These are phyloP conservation scores for Solanum appendiculatum DNA, from an alignment of 257 asterid species.

Conservation along the genomic window DNA sequence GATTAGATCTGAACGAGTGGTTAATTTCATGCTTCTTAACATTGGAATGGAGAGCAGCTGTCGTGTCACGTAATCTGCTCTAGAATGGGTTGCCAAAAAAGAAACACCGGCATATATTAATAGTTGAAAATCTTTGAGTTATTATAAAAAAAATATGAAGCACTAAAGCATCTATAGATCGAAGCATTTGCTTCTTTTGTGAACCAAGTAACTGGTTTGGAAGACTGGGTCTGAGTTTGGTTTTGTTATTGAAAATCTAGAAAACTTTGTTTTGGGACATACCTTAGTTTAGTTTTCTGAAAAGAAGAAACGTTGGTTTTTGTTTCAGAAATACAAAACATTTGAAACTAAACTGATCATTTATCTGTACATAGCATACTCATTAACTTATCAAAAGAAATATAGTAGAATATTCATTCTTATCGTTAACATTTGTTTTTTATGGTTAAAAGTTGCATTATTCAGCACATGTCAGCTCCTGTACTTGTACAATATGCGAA, in stretches of 20 bases:
- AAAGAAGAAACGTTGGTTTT: not conserved
- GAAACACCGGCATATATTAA: not conserved
- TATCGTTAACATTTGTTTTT: not conserved
- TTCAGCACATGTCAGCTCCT: not conserved
- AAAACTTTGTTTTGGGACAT: not conserved
- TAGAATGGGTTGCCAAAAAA: not conserved
- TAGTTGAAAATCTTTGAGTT: not conserved
- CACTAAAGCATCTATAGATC: not conserved
- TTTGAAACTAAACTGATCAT: not conserved
- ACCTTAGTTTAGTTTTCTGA: not conserved
- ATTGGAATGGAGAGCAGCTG: not conserved
- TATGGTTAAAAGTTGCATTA: not conserved
- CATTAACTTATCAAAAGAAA: not conserved
- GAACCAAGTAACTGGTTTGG: not conserved
- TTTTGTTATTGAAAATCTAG: not conserved
- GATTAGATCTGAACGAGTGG: not conserved
- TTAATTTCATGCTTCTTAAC: not conserved
- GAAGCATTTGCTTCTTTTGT: not conserved
- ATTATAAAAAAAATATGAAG: not conserved
- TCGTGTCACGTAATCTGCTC: not conserved
- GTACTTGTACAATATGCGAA: not conserved
- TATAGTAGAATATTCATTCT: not conserved
- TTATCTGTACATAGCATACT: not conserved
- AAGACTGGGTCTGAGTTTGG: not conserved
- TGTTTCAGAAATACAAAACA: not conserved